Conservation (phyloP, 2,329 filamentous ascomycete species). For the Fusarium austroafricanum region DNA sequence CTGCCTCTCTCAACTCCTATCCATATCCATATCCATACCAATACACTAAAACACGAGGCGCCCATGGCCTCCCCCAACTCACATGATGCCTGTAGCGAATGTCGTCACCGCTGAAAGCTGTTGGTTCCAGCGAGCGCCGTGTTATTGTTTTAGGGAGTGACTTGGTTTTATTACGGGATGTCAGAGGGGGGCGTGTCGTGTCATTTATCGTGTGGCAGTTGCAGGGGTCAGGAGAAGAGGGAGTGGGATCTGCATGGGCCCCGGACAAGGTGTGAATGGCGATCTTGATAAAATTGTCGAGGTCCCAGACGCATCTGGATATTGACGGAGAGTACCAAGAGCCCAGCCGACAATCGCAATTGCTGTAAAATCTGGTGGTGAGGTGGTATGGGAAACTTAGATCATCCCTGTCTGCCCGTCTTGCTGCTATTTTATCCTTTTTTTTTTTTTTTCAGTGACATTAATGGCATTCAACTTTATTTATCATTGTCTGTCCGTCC, state of each 20-base stretch:
- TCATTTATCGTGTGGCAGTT: constrained; percentile 27
- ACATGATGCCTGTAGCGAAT: constrained; percentile 15
- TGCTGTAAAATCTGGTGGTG: constrained; percentile 27
- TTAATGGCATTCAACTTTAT: neutral
- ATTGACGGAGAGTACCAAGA: constrained; percentile 22
- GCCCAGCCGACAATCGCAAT: constrained; percentile 33
- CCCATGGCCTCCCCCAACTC: neutral
- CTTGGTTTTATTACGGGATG: constrained; percentile 18
- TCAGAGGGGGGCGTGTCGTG: constrained; percentile 32
- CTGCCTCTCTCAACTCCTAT: too few relatives aligned
- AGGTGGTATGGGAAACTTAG: constrained; percentile 21
- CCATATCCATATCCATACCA: neutral
- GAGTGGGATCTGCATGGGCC: constrained; percentile 28
- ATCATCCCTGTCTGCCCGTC: constrained; percentile 30
- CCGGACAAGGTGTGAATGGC: constrained; percentile 28
- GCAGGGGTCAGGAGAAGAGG: constrained; percentile 9
- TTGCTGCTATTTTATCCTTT: neutral
- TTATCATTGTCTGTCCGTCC: neutral
- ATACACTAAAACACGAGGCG: constrained; percentile 38
- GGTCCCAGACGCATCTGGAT: neutral
- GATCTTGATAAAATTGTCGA: constrained; percentile 31
- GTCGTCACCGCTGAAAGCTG: constrained; percentile 35
- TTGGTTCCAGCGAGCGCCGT: constrained; percentile 15
- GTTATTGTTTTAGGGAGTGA: constrained; percentile 23
- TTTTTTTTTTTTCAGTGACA: neutral